These are phyloP conservation scores for Malania oleifera DNA, from an alignment of 164 flowering plant species.

Conservation along the genomic window DNA sequence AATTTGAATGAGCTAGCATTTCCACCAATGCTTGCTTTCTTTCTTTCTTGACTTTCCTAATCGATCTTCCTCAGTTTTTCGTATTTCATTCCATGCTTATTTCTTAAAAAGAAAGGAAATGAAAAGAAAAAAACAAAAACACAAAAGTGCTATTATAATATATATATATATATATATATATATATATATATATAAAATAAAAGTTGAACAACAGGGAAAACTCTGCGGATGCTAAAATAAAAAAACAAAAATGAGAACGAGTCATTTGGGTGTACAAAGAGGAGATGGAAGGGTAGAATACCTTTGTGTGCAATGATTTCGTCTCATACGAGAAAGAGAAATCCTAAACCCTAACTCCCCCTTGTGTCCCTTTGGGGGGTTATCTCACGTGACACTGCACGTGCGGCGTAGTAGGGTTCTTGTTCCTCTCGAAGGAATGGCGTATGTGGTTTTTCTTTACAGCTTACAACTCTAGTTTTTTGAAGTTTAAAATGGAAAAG, in stretches of 20 bases:
- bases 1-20: conserved; percentile 24
- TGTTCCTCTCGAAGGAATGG: not conserved
- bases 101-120: too few relatives aligned
- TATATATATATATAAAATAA: not conserved
- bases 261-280: not conserved
- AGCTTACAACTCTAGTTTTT: not conserved
- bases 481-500: conserved; percentile 2
- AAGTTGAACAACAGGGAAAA: not conserved
- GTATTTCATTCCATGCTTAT: too few relatives aligned
- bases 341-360: conserved; percentile 18
- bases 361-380: conserved; percentile 6
- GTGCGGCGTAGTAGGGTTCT: conserved; percentile 18
- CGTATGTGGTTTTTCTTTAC: conserved; percentile 13
- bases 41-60: conserved; percentile 6
- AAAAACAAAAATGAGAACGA: not conserved
- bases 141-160: too few relatives aligned
- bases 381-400: conserved; percentile 35
- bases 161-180: too few relatives aligned
- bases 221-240: not conserved
- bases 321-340: conserved; percentile 4
- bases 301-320: conserved; percentile 39
- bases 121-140: too few relatives aligned
- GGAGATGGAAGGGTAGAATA: conserved; percentile 9
- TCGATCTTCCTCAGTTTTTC: too few relatives aligned
- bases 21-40: conserved; percentile 5